These are phyloP conservation scores for Ogataea pilisensis DNA, from an alignment of 805 yeast species.

Conservation along the genomic window DNA sequence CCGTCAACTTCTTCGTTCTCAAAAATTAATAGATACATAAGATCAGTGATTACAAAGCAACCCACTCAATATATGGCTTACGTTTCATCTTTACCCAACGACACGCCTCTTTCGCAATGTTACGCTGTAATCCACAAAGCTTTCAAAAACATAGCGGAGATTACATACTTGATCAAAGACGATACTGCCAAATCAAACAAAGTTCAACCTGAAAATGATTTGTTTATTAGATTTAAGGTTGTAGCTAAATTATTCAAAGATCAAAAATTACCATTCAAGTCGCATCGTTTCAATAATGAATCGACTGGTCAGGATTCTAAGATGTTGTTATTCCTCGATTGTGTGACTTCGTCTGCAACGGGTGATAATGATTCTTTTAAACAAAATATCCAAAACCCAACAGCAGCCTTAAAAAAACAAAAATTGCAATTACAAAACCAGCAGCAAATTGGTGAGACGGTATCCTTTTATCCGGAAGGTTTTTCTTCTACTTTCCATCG, in stretches of 20 bases:
- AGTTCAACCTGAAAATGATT: slow-evolving; percentile 23
- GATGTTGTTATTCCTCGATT: slow-evolving; percentile 30
- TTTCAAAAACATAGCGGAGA: slow-evolving; percentile 25
- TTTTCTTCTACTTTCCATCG: slow-evolving; percentile 47
- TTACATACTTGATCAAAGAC: slow-evolving; percentile 18
- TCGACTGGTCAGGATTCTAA: slow-evolving; percentile 29
- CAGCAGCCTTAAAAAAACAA: not conserved
- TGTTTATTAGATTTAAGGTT: slow-evolving; percentile 25
- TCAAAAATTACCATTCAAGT: slow-evolving; percentile 25
- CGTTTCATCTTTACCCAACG: slow-evolving; percentile 28
- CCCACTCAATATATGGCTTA: slow-evolving; percentile 24
- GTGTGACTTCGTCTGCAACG: slow-evolving; percentile 19
- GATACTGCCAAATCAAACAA: slow-evolving; percentile 20
- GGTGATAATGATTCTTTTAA: slow-evolving; percentile 10
- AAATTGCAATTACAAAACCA: not conserved
- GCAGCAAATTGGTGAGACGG: slow-evolving; percentile 12
- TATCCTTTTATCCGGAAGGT: slow-evolving; percentile 42
- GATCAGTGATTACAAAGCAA: slow-evolving; percentile 24
- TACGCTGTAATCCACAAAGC: slow-evolving; percentile 22
- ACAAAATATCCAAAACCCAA: slow-evolving; percentile 3
- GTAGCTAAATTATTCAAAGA: slow-evolving; percentile 24
- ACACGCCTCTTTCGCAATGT: slow-evolving; percentile 24
- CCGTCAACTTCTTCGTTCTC: slow-evolving; percentile 9
- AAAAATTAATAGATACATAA: slow-evolving; percentile 20
- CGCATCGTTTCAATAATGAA: slow-evolving; percentile 26